phyloP scores from a whole-genome alignment of 371 early-diverging fungal genomes.

The Apophysomyces variabilis region DNA sequence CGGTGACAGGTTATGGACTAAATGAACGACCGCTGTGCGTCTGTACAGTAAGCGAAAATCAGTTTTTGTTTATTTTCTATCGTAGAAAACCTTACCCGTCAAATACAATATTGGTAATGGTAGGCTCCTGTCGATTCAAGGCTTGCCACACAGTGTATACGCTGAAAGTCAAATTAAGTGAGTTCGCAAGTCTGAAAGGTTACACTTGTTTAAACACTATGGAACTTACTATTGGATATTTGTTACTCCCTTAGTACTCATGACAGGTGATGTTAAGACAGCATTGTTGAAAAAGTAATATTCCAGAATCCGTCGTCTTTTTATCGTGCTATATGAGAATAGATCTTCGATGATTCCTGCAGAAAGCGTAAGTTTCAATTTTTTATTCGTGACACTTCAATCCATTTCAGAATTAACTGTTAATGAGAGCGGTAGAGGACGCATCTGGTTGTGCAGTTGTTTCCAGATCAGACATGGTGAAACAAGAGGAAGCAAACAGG shows the following conservation, averaged over 20 bases:
- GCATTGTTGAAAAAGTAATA: constrained; percentile 50
- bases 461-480: constrained; percentile 9
- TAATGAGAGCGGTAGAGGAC: background rate
- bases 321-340: constrained; percentile 44
- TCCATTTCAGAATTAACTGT: background rate
- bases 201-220: no score
- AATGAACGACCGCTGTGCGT: constrained; percentile 54
- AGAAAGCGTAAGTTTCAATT: background rate
- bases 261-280: constrained; percentile 51
- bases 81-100: constrained; percentile 43
- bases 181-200: no score
- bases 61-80: background rate
- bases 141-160: constrained; percentile 69
- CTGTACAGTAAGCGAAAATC: constrained; percentile 27
- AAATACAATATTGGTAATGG: constrained; percentile 60
- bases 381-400: background rate
- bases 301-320: constrained; percentile 44
- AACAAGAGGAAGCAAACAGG: background rate
- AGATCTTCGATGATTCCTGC: constrained; percentile 49
- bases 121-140: constrained; percentile 60
- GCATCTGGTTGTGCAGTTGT: constrained; percentile 1
- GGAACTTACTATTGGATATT: constrained; percentile 59
- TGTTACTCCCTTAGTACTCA: constrained; percentile 59
- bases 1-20: constrained; percentile 54
- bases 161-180: constrained; percentile 23